phyloP scores from a whole-genome alignment of 805 yeast species.

The Barnettozyma sp. region DNA sequence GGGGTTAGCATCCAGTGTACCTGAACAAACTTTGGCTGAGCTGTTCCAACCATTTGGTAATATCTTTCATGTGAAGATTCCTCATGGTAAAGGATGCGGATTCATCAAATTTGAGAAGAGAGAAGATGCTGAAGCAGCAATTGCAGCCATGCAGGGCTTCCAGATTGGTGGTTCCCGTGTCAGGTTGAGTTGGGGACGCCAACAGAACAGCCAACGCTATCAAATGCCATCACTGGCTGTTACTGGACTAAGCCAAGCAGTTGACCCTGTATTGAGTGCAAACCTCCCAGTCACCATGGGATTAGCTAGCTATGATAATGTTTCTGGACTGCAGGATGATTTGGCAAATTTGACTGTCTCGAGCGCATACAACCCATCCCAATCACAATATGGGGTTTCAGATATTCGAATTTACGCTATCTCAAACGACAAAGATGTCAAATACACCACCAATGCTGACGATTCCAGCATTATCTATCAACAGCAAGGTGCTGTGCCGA shows the following conservation, averaged over 20 bases:
- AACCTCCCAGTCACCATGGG: conserved; percentile 9
- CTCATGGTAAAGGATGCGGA: conserved; percentile 76
- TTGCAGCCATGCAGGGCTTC: conserved; percentile 73
- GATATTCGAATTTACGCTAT: conserved; percentile 18
- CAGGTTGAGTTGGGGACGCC: conserved; percentile 70
- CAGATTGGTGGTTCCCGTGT: conserved; percentile 68
- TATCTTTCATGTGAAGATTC: conserved; percentile 63
- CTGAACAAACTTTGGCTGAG: conserved; percentile 52
- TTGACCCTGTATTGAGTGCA: conserved; percentile 4
- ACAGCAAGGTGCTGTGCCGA: conserved; percentile 3
- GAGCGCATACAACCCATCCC: conserved; percentile 7
- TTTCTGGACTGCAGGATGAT: conserved; percentile 7
- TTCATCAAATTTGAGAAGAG: conserved; percentile 61
- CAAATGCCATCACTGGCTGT: conserved; percentile 16
- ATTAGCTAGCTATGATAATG: conserved; percentile 2
- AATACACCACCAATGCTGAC: conserved; percentile 8
- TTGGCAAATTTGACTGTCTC: conserved; percentile 7
- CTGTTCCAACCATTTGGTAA: conserved; percentile 71
- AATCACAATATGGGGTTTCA: conserved; percentile 1
- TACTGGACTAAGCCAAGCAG: conserved; percentile 10
- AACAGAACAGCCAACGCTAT: conserved; percentile 23
- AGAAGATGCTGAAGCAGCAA: conserved; percentile 73
- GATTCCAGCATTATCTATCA: too few relatives aligned
- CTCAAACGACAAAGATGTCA: conserved; percentile 14
- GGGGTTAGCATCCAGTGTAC: conserved; percentile 58